Conservation (phyloP, 495 filamentous ascomycete species). For the Podospora fimiseda region DNA sequence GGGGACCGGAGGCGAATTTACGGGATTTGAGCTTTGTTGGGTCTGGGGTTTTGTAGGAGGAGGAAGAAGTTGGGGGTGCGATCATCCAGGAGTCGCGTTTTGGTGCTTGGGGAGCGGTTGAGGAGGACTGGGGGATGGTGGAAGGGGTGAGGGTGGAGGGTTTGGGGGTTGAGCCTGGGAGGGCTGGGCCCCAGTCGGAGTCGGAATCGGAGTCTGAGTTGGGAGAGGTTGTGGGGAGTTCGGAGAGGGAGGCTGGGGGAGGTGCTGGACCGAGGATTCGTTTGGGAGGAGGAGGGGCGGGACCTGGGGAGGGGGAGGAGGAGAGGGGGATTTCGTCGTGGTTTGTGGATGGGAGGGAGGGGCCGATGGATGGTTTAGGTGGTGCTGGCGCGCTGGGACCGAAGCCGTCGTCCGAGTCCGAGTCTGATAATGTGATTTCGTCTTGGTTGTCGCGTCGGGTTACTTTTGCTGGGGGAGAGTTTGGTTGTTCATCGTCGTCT, state of each 20-base stretch:
- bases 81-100: conserved; percentile 93
- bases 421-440: conserved; percentile 30
- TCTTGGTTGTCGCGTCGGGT: conserved; percentile 30
- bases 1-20: conserved; percentile 55
- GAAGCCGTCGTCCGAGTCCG: conserved; percentile 31
- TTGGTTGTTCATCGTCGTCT: conserved; percentile 32
- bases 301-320: conserved; percentile 20
- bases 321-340: conserved; percentile 25
- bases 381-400: conserved; percentile 28
- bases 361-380: conserved; percentile 29
- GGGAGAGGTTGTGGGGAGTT: conserved; percentile 30
- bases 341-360: conserved; percentile 25
- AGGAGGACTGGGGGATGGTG: conserved; percentile 21
- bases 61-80: conserved; percentile 62
- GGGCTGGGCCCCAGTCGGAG: conserved; percentile 66
- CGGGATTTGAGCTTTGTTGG: conserved; percentile 77
- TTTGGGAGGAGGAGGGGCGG: conserved; percentile 21
- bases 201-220: conserved; percentile 30
- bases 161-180: conserved; percentile 51
- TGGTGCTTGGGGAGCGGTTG: conserved; percentile 22
- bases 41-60: conserved; percentile 59
- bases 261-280: conserved; percentile 40
- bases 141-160: conserved; percentile 7
- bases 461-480: conserved; percentile 34
- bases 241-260: conserved; percentile 37